Evolutionary conservation across 768 basidiomycete species (phyloP), one percentile per base, ranked within the genome.

Genomic region (Serendipita vermifera): DNA sequence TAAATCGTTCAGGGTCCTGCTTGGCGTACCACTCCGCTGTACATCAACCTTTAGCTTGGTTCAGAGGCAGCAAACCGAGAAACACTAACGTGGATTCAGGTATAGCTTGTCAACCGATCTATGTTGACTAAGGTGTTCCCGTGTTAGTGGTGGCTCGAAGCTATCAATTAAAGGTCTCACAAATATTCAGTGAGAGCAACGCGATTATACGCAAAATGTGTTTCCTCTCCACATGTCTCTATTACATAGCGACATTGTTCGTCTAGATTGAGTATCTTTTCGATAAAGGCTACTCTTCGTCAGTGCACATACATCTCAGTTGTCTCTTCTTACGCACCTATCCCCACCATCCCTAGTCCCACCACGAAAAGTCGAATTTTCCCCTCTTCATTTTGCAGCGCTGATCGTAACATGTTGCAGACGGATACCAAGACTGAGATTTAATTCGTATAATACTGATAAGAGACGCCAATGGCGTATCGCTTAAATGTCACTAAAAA

Each of bases 281-380:
- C 82, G 61, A 84, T 81, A 69, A 84, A 83, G 0, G 81, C 81
- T 76, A 46, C 15, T 36, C 32, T 13, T 9, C 43, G 33, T 33
- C 5, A 55, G 55, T 24, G 4, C 9, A 13, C 20, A 35, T 56
- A 22, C 48, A 26, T 2, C 27, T 9, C 20, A 1, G 53, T 15
- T 3, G 38, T 33, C 11, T n/a, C 14, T 20, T 1, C 14, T 27
- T 33, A 57, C 68, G 55, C 38, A 77, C 76, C 77, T 38, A 77
- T 79, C 22, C 78, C 80, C 43, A 81, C 78, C 80, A 81, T 80
- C 15, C 80, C 80, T 14, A 80, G 67, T 0, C 79, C 79, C 41
- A 76, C 78, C 62, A 70, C 67, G 46, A 69, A 66, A 46, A 73
- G n/a, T n/a, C n/a, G n/a, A n/a, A n/a, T n/a, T n/a, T n/a, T n/a